Conservation (phyloP, 2,329 filamentous ascomycete genomes). For the Sclerotinia sclerotiorum region DNA sequence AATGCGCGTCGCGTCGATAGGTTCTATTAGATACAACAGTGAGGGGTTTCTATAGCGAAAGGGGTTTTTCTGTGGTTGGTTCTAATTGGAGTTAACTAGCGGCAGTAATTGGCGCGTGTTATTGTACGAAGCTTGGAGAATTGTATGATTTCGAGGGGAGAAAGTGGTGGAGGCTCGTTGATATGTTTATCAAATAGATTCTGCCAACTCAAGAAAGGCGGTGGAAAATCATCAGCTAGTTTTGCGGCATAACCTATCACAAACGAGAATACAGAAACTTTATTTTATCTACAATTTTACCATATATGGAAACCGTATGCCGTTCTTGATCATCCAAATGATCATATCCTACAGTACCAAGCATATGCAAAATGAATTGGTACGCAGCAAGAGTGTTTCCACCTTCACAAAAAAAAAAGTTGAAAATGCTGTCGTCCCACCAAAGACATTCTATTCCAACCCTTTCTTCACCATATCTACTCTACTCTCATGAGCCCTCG, state of each 20-base stretch:
- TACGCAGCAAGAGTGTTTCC: not conserved
- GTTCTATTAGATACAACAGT: not conserved
- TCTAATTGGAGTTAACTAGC: not conserved
- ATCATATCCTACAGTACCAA: not conserved
- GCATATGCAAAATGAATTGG: not conserved
- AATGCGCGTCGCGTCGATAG: constrained; percentile 17
- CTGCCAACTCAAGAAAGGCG: not conserved
- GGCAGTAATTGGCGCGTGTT: not conserved
- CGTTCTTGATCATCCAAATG: no score
- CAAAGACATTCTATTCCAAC: not conserved
- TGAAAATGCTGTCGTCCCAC: no score
- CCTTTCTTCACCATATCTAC: no score
- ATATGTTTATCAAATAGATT: constrained; percentile 15
- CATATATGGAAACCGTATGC: no score
- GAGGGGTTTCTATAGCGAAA: no score
- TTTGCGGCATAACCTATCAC: not conserved
- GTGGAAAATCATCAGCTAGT: not conserved
- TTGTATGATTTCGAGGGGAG: constrained; percentile 11
- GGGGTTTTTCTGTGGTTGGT: not conserved
- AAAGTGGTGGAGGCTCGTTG: not conserved
- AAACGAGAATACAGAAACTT: not conserved
- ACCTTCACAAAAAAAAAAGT: not conserved
- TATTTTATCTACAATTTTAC: not conserved
- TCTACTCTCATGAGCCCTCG: not conserved
- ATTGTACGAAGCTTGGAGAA: not conserved